Evolutionary conservation across 2,329 filamentous ascomycete species (phyloP).

Genomic region (Calycina herbarum): DNA sequence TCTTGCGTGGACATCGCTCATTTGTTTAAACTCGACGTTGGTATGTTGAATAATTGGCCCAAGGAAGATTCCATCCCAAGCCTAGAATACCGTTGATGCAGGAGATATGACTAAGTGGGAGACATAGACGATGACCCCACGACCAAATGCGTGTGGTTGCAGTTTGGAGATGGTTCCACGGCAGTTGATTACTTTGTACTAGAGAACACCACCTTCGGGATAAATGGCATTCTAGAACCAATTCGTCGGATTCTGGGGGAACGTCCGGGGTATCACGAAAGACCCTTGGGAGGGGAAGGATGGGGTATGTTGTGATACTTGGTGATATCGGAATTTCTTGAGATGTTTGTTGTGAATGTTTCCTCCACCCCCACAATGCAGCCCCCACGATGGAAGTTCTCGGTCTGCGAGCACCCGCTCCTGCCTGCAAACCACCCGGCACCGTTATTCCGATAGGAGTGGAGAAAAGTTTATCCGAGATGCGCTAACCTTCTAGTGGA

Average conservation of each 20-base stretch:
- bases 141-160: not conserved
- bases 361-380: not conserved
- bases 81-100: not conserved
- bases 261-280: not conserved
- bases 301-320: no score
- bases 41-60: not conserved
- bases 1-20: not conserved
- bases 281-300: not conserved
- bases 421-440: not conserved
- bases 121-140: not conserved
- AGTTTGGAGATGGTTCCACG: not conserved
- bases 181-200: not conserved
- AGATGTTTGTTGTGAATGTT: not conserved
- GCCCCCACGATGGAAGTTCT: not conserved
- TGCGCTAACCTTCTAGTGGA: not conserved
- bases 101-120: slow-evolving; percentile 2
- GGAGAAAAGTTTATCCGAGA: not conserved
- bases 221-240: not conserved
- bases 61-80: not conserved
- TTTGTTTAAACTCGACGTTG: not conserved
- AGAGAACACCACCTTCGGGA: not conserved
- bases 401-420: not conserved
- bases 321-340: no score
- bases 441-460: not conserved
- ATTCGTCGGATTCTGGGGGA: not conserved